phyloP scores from a whole-genome alignment of 176 grass and related monocot genomes.

The Oryza australiensis region DNA sequence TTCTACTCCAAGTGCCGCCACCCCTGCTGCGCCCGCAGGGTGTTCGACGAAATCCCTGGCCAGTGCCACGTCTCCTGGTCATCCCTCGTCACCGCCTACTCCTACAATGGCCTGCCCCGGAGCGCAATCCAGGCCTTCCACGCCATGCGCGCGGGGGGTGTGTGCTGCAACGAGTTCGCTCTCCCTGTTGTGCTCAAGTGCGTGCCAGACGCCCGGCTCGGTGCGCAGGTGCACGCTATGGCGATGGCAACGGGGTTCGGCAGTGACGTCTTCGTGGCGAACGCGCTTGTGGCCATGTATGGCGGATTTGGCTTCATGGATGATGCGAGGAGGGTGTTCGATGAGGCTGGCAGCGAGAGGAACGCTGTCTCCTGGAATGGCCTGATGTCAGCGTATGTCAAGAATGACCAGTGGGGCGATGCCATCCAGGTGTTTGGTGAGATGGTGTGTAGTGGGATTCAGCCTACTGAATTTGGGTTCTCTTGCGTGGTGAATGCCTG shows the following conservation, averaged over 20 bases:
- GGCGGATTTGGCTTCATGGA: slow-evolving; percentile 51
- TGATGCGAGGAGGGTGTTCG: slow-evolving; percentile 66
- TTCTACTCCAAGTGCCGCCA: slow-evolving; percentile 61
- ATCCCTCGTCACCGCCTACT: slow-evolving; percentile 76
- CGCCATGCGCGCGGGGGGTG: slow-evolving; percentile 50
- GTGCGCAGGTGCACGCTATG: slow-evolving; percentile 69
- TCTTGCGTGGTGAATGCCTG: slow-evolving; percentile 82
- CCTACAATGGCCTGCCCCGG: slow-evolving; percentile 55
- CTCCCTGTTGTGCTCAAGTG: slow-evolving; percentile 76
- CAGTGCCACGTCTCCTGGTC: slow-evolving; percentile 72
- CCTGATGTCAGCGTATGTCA: slow-evolving; percentile 66
- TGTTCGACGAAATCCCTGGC: slow-evolving; percentile 81
- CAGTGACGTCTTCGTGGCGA: slow-evolving; percentile 59
- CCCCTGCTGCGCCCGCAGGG: slow-evolving; percentile 46
- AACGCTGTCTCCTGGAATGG: slow-evolving; percentile 78
- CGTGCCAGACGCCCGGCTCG: slow-evolving; percentile 37
- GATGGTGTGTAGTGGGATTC: slow-evolving; percentile 55
- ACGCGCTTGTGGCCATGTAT: slow-evolving; percentile 78
- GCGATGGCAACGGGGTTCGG: slow-evolving; percentile 47
- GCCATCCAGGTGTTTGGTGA: slow-evolving; percentile 53
- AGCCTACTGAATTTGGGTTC: slow-evolving; percentile 70
- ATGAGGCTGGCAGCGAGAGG: slow-evolving; percentile 32
- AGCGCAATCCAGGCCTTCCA: slow-evolving; percentile 51
- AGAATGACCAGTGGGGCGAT: slow-evolving; percentile 59
- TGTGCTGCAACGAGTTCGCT: slow-evolving; percentile 74